Conservation (phyloP, 768 basidiomycete genomes). For the Megacollybia marginata region DNA sequence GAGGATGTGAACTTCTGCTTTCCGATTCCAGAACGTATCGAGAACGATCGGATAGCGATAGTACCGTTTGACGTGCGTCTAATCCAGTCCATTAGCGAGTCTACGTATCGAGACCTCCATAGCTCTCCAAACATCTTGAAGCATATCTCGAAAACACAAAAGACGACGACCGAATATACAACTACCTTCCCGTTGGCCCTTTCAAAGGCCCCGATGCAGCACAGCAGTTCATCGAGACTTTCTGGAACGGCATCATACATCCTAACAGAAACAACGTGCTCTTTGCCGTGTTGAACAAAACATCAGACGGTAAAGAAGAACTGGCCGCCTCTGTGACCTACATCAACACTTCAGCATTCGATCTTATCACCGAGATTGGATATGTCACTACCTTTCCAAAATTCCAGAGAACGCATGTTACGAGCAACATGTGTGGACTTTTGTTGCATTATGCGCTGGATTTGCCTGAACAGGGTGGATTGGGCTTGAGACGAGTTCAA, state of each 20-base stretch:
- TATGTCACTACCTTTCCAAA: slow-evolving; percentile 44
- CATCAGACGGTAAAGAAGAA: slow-evolving; percentile 8
- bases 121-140: slow-evolving; percentile 40
- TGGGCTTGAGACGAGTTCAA: slow-evolving; percentile 54
- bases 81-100: not conserved
- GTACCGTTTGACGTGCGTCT: slow-evolving; percentile 4
- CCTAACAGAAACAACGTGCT: slow-evolving; percentile 28
- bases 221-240: slow-evolving; percentile 25
- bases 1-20: slow-evolving; percentile 4
- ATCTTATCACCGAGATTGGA: slow-evolving; percentile 48
- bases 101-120: not conserved
- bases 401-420: slow-evolving; percentile 61
- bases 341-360: slow-evolving; percentile 31
- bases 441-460: slow-evolving; percentile 42
- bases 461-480: slow-evolving; percentile 29
- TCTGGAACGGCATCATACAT: slow-evolving; percentile 28
- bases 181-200: slow-evolving; percentile 45
- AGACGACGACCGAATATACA: slow-evolving; percentile 29
- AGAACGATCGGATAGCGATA: slow-evolving; percentile 2
- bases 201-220: slow-evolving; percentile 20
- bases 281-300: slow-evolving; percentile 52
- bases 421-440: slow-evolving; percentile 44
- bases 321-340: slow-evolving; percentile 51
- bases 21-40: slow-evolving; percentile 3
- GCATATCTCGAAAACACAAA: slow-evolving; percentile 26